Conservation (phyloP, 352 stramenopile species). For the Globisporangium carolinianum region DNA sequence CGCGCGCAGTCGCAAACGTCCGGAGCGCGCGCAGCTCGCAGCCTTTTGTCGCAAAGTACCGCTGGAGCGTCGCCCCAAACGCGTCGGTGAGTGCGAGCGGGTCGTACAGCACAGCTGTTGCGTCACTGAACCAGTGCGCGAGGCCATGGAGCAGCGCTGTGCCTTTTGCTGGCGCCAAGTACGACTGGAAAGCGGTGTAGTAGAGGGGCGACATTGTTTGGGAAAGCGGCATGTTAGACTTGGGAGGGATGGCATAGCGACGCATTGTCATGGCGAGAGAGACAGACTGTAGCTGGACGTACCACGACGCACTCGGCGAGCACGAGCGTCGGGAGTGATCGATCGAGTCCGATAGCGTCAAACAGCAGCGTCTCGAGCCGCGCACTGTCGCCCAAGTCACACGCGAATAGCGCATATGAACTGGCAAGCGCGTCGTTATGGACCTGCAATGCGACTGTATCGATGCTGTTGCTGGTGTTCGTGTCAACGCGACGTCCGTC, state of each 20-base stretch:
- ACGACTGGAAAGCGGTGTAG: slow-evolving; percentile 29
- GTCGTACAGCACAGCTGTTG: slow-evolving; percentile 56
- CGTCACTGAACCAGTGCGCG: slow-evolving; percentile 23
- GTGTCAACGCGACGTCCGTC: not conserved
- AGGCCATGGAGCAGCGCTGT: slow-evolving; percentile 44
- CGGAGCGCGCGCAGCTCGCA: slow-evolving; percentile 46
- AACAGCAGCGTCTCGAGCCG: slow-evolving; percentile 22
- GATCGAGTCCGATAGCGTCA: slow-evolving; percentile 21
- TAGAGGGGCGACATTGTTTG: not conserved
- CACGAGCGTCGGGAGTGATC: slow-evolving; percentile 40
- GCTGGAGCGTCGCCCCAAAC: slow-evolving; percentile 44
- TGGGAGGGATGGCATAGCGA: not conserved
- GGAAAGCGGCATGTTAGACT: no score
- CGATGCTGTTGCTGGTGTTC: not conserved
- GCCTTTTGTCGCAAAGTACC: slow-evolving; percentile 65
- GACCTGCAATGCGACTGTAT: slow-evolving; percentile 18
- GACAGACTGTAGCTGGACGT: slow-evolving; percentile 4
- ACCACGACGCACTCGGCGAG: slow-evolving; percentile 72
- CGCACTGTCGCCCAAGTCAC: slow-evolving; percentile 47
- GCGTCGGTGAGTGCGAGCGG: slow-evolving; percentile 35
- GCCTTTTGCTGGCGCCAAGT: slow-evolving; percentile 44
- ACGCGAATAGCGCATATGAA: slow-evolving; percentile 40
- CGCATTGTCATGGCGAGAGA: not conserved
- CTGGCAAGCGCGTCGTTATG: slow-evolving; percentile 9
- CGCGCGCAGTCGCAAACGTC: slow-evolving; percentile 25